Evolutionary conservation across 495 filamentous ascomycete genomes (phyloP).

Genomic region (Astrothelium subdiscretum): DNA sequence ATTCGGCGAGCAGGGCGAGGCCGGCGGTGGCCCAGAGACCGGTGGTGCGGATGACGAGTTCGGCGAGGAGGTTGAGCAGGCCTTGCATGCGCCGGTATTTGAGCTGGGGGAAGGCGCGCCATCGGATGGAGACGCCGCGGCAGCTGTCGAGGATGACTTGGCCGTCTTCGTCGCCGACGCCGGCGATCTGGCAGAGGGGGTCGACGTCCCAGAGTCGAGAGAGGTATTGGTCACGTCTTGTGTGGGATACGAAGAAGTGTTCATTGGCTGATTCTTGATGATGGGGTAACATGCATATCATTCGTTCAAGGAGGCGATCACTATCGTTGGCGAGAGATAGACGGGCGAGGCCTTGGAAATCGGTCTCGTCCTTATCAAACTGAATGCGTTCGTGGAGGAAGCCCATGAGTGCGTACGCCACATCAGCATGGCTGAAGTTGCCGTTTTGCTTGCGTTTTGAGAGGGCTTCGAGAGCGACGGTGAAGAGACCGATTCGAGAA

Average conservation of each 20-base stretch:
- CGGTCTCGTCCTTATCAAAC: not conserved
- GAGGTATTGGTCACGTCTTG: not conserved
- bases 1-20: constrained; percentile 12
- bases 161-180: constrained; percentile 1
- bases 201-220: constrained; percentile 8
- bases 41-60: constrained; percentile 1
- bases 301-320: constrained; percentile 6
- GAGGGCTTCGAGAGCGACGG: constrained; percentile 1
- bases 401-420: constrained; percentile 5
- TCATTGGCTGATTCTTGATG: not conserved
- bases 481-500: constrained; percentile 1
- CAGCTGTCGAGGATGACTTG: constrained; percentile 6
- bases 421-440: not conserved
- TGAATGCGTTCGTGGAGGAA: constrained; percentile 2
- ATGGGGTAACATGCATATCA: constrained; percentile 5
- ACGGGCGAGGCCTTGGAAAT: constrained; percentile 1
- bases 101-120: constrained; percentile 16
- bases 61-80: constrained; percentile 7
- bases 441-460: not conserved
- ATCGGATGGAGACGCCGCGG: constrained; percentile 16
- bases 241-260: constrained; percentile 1
- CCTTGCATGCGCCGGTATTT: not conserved
- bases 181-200: constrained; percentile 4
- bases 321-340: constrained; percentile 5
- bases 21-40: constrained; percentile 14